These are phyloP conservation scores for Haplosporangium sp. DNA, from an alignment of 371 early-diverging fungal genomes.

Conservation along the genomic window DNA sequence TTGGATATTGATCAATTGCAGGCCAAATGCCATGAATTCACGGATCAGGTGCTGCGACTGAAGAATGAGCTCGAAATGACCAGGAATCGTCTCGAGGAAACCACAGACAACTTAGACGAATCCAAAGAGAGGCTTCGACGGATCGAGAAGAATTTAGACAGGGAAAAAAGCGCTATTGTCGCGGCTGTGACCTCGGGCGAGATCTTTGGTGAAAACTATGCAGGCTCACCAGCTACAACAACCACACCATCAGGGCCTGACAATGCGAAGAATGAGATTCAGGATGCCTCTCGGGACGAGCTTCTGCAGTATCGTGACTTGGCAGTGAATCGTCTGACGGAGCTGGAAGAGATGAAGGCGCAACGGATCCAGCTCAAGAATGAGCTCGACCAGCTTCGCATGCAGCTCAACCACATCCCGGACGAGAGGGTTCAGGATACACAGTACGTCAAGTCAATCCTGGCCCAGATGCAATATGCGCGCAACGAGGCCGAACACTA, in stretches of 20 bases:
- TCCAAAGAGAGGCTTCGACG: conserved; percentile 38
- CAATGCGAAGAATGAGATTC: conserved; percentile 22
- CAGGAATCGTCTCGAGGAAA: conserved; percentile 34
- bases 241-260: conserved; percentile 23
- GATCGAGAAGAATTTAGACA: conserved; percentile 30
- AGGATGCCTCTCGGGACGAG: conserved; percentile 48
- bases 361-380: conserved; percentile 60
- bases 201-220: conserved; percentile 51
- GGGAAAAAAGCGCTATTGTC: conserved; percentile 43
- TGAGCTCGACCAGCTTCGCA: conserved; percentile 62
- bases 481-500: conserved; percentile 62
- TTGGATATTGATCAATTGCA: conserved; percentile 41
- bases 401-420: conserved; percentile 62
- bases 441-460: conserved; percentile 60
- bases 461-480: conserved; percentile 65
- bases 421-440: conserved; percentile 61
- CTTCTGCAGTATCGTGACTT: conserved; percentile 58
- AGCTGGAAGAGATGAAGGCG: conserved; percentile 64
- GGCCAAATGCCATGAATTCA: conserved; percentile 33
- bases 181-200: conserved; percentile 45
- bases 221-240: conserved; percentile 19
- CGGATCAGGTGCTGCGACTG: conserved; percentile 38
- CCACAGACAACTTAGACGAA: conserved; percentile 35
- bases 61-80: conserved; percentile 40
- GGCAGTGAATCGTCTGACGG: conserved; percentile 65